phyloP scores from a whole-genome alignment of 2,329 filamentous ascomycete species.

The Nakataea oryzae region DNA sequence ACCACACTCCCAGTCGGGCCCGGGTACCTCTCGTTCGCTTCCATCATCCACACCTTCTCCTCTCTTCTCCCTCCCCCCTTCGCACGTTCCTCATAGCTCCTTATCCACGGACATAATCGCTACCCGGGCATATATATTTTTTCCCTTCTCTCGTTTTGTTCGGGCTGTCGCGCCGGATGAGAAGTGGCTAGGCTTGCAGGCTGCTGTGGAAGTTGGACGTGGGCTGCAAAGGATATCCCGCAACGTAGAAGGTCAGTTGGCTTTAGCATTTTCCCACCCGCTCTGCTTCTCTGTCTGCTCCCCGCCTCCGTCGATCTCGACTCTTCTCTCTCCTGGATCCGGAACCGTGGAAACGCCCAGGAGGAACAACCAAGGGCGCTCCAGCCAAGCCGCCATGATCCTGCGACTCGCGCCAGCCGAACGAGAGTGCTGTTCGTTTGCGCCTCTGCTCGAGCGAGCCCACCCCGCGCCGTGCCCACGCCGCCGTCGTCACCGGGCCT shows the following conservation, averaged over 20 bases:
- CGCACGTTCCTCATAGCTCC: slow-evolving; percentile 4
- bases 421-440: not conserved
- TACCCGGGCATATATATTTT: slow-evolving; percentile 4
- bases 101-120: slow-evolving; percentile 6
- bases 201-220: slow-evolving; percentile 7
- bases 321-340: not conserved
- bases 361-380: not conserved
- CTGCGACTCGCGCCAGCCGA: not conserved
- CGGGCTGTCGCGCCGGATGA: not conserved
- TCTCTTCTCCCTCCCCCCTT: slow-evolving; percentile 11
- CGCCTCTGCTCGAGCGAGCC: not conserved
- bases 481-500: not conserved
- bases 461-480: not conserved
- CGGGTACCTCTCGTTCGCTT: slow-evolving; percentile 12
- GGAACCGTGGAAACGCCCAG: not conserved
- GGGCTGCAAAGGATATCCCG: slow-evolving; percentile 1
- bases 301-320: not conserved
- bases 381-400: not conserved
- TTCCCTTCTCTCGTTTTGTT: not conserved
- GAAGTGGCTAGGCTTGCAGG: slow-evolving; percentile 1
- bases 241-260: not conserved
- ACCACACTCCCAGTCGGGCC: slow-evolving; percentile 3
- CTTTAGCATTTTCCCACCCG: not conserved
- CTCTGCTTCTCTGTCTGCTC: not conserved
- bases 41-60: slow-evolving; percentile 6